A percentile compares a stretch with the other conserved stretches of the same genome.
These are phyloP conservation scores for Hypericum androsaemum DNA, from an alignment of 345 rosid species.

Conservation along the genomic window DNA sequence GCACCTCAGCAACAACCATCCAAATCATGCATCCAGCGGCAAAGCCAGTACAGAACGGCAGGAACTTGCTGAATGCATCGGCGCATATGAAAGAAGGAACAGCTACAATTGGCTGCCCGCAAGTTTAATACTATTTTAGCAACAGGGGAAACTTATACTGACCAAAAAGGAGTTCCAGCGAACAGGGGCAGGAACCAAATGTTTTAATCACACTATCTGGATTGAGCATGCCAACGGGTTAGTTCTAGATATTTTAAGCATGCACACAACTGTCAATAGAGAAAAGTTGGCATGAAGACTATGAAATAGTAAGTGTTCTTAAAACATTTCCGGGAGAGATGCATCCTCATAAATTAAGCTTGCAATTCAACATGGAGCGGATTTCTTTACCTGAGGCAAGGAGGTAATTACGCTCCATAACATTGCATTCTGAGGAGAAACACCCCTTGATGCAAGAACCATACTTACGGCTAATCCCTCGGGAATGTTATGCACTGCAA, in stretches of 20 bases:
- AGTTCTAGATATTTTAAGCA: too few species aligned
- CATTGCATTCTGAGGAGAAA: constrained; percentile 99
- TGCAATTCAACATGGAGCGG: not conserved
- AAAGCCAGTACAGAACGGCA: constrained; percentile 98
- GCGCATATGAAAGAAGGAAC: constrained; percentile 98
- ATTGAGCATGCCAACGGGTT: too few species aligned
- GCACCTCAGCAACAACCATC: constrained; percentile 99
- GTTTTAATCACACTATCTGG: too few species aligned
- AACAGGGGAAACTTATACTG: not conserved
- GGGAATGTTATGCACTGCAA: constrained; percentile 96
- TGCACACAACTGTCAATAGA: too few species aligned
- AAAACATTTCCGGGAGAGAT: not conserved
- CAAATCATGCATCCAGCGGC: constrained; percentile 99
- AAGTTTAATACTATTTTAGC: not conserved
- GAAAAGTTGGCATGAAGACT: too few species aligned
- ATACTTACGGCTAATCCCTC: constrained; percentile 99
- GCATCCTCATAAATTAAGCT: not conserved
- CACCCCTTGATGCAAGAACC: constrained; percentile 98
- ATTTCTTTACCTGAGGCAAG: constrained; percentile 71
- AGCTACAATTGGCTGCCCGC: constrained; percentile 80
- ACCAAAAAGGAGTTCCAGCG: too few species aligned
- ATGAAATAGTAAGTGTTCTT: too few species aligned
- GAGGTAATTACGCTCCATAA: constrained; percentile 97
- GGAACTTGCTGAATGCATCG: constrained; percentile 84
- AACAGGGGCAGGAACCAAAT: too few species aligned